Evolutionary conservation across 2,329 filamentous ascomycete genomes (phyloP).

Genomic region (Colletotrichum cereale): DNA sequence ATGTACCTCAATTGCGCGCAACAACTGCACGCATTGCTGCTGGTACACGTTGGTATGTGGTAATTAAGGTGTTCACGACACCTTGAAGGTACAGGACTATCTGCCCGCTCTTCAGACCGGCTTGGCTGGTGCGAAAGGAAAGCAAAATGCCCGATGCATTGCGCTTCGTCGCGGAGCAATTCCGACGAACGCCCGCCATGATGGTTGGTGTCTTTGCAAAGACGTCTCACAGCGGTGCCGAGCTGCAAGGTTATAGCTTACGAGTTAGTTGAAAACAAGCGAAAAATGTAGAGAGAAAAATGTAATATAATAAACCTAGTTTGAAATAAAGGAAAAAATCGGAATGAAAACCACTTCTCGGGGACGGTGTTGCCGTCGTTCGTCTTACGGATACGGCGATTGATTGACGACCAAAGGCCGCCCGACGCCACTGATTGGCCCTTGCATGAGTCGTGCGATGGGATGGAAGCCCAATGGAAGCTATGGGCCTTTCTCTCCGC

Average conservation of each 20-base stretch:
- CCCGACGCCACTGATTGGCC: slow-evolving; percentile 35
- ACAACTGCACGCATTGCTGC: no score
- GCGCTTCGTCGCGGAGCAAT: not conserved
- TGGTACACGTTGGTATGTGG: not conserved
- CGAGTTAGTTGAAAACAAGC: not conserved
- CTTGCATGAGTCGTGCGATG: slow-evolving; percentile 35
- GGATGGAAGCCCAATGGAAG: slow-evolving; percentile 37
- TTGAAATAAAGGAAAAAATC: not conserved
- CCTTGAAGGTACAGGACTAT: not conserved
- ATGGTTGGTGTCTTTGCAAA: not conserved
- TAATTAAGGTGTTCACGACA: slow-evolving; percentile 6
- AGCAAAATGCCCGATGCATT: not conserved
- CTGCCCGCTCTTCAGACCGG: not conserved
- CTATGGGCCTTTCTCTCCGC: slow-evolving; percentile 12
- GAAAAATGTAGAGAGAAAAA: not conserved
- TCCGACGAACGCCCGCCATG: not conserved
- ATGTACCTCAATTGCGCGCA: slow-evolving; percentile 6
- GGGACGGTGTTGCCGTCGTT: slow-evolving; percentile 28
- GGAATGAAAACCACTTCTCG: not conserved
- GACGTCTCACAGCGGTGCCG: not conserved
- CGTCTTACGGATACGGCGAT: slow-evolving; percentile 32
- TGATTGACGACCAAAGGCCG: slow-evolving; percentile 18
- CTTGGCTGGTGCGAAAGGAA: not conserved
- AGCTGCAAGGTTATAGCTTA: no score
- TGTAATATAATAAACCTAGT: not conserved